These are phyloP conservation scores for Paxillus involutus DNA, from an alignment of 768 basidiomycete species.

Conservation along the genomic window DNA sequence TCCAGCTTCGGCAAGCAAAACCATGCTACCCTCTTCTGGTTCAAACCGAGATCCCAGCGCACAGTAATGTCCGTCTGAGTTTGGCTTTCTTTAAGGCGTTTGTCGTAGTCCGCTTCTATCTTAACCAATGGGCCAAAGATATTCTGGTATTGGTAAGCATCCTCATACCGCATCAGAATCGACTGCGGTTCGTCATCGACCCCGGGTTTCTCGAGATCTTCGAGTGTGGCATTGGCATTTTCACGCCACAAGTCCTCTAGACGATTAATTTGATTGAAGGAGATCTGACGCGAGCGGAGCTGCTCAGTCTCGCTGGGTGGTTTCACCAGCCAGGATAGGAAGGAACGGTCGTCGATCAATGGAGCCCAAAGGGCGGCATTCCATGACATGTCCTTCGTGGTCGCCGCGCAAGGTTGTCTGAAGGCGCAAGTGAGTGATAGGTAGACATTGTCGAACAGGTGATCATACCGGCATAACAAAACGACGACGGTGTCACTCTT, in stretches of 20 bases:
- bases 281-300: slow-evolving; percentile 93
- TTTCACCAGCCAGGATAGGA: slow-evolving; percentile 99
- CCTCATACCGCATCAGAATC: slow-evolving; percentile 89
- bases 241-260: slow-evolving; percentile 98
- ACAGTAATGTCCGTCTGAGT: slow-evolving; percentile 97
- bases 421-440: neutral
- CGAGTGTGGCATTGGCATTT: slow-evolving; percentile 89
- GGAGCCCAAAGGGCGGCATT: slow-evolving; percentile 98
- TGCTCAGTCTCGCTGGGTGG: slow-evolving; percentile 96
- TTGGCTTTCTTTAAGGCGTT: slow-evolving; percentile 95
- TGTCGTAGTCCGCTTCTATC: slow-evolving; percentile 99
- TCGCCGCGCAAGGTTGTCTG: slow-evolving; percentile 97
- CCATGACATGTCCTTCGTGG: slow-evolving; percentile 98
- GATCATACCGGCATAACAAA: slow-evolving; percentile 83
- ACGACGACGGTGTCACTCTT: slow-evolving; percentile 99
- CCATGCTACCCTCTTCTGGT: slow-evolving; percentile 99
- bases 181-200: slow-evolving; percentile 98
- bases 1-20: slow-evolving; percentile 95
- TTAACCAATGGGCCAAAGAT: slow-evolving; percentile 99
- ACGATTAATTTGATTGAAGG: slow-evolving; percentile 95
- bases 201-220: slow-evolving; percentile 96
- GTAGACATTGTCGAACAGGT: neutral
- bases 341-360: slow-evolving; percentile 96
- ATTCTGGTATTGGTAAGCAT: slow-evolving; percentile 99
- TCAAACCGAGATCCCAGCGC: slow-evolving; percentile 96